Evolutionary conservation across 805 yeast species (phyloP).

Genomic region (Teunomyces pallodes): DNA sequence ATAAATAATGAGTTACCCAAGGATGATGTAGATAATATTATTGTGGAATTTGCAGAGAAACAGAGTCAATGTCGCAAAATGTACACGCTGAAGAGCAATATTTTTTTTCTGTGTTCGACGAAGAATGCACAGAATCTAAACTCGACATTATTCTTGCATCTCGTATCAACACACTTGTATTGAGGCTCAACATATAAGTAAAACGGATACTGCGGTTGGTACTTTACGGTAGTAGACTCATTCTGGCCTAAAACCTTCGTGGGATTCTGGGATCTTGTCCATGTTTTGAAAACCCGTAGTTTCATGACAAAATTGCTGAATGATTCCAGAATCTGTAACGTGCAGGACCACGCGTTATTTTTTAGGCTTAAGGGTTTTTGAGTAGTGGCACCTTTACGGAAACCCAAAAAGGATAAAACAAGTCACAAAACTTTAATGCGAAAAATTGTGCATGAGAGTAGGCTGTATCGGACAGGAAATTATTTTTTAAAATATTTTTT

Average conservation of each 20-base stretch:
- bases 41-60: background rate
- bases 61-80: background rate
- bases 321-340: conserved; percentile 6
- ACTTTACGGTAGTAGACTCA: background rate
- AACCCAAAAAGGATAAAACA: background rate
- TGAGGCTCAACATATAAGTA: background rate
- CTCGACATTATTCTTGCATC: background rate
- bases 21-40: background rate
- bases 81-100: background rate
- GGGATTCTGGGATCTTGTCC: background rate
- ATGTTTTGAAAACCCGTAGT: background rate
- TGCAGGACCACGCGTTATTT: background rate
- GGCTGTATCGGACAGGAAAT: background rate
- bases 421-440: background rate
- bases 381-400: background rate
- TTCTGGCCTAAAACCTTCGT: background rate
- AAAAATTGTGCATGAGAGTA: background rate
- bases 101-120: background rate
- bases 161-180: background rate
- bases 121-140: background rate
- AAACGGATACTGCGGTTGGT: background rate
- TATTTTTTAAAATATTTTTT: background rate
- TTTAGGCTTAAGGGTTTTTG: background rate
- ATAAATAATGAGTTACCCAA: background rate
- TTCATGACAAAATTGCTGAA: background rate